Conservation (phyloP, 108 stramenopile genomes). For the Thalassiosira profunda region DNA sequence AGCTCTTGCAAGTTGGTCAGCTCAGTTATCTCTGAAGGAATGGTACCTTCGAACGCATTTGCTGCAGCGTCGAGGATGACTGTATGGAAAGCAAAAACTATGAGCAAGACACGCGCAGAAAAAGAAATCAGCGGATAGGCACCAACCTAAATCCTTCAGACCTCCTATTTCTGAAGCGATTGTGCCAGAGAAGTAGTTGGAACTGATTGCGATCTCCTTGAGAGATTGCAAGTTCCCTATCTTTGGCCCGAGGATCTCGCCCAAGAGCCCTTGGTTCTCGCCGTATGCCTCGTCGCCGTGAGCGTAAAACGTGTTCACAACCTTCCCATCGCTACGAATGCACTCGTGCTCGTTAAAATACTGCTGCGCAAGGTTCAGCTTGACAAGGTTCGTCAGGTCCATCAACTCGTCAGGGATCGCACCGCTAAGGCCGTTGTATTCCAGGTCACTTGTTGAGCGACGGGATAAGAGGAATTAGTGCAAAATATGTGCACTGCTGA, state of each 20-base stretch:
- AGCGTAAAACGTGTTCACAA: constrained; percentile 21
- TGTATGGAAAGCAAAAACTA: neutral
- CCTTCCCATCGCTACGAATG: neutral
- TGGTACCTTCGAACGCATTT: constrained; percentile 39
- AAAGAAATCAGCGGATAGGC: neutral
- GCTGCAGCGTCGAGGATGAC: constrained; percentile 29
- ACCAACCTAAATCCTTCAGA: constrained; percentile 45
- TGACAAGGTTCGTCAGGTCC: constrained; percentile 34
- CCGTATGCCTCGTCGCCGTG: neutral
- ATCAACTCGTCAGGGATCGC: constrained; percentile 31
- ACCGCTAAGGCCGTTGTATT: constrained; percentile 38
- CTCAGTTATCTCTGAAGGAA: constrained; percentile 45
- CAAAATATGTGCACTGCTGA: neutral
- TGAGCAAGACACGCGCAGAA: neutral
- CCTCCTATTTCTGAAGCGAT: constrained; percentile 20
- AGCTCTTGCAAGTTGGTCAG: constrained; percentile 36
- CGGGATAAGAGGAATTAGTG: no score
- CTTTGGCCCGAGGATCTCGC: constrained; percentile 8
- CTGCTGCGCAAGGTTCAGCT: constrained; percentile 42
- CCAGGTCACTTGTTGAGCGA: no score
- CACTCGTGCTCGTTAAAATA: constrained; percentile 24
- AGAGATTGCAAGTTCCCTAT: constrained; percentile 29
- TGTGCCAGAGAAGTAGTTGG: neutral
- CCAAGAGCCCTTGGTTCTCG: constrained; percentile 24
- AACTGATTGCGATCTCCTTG: constrained; percentile 9